Conservation (phyloP, 805 yeast species). For the Kurtzmaniella fragi region DNA sequence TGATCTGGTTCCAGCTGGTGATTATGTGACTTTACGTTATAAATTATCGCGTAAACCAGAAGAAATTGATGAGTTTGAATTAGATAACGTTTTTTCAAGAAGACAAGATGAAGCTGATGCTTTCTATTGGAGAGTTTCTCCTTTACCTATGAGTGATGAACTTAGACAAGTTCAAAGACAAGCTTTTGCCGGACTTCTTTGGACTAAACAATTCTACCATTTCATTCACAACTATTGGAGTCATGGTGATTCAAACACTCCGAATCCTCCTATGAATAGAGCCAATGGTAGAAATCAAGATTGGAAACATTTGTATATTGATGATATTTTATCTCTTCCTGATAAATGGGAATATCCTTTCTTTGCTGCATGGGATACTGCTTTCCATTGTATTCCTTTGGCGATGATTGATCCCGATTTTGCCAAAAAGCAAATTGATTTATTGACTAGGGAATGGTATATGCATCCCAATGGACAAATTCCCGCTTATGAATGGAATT, state of each 20-base stretch:
- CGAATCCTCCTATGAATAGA: conserved; percentile 72
- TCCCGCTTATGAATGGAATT: conserved; percentile 97
- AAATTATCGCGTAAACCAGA: conserved; percentile 45
- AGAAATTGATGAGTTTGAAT: conserved; percentile 65
- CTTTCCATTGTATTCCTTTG: conserved; percentile 88
- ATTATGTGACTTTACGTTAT: conserved; percentile 80
- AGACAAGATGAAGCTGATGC: conserved; percentile 89
- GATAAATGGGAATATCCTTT: conserved; percentile 97
- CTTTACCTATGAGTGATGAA: conserved; percentile 76
- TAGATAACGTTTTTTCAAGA: conserved; percentile 62
- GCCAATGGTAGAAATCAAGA: conserved; percentile 84
- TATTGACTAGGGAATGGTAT: conserved; percentile 90
- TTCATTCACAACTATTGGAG: conserved; percentile 85
- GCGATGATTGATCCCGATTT: conserved; percentile 92
- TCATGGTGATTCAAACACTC: conserved; percentile 73
- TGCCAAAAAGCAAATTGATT: conserved; percentile 82
- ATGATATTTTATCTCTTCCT: conserved; percentile 83
- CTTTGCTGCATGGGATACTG: conserved; percentile 96
- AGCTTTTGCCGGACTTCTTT: conserved; percentile 87
- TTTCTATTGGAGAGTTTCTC: conserved; percentile 84
- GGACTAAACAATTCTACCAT: conserved; percentile 91
- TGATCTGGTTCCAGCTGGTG: conserved; percentile 79
- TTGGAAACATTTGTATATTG: conserved; percentile 86
- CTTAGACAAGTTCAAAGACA: conserved; percentile 83
- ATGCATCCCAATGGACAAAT: conserved; percentile 98